Base-by-base conservation (phyloP, 2,329 filamentous ascomycete genomes). In the Cercospora sesami region DNA sequence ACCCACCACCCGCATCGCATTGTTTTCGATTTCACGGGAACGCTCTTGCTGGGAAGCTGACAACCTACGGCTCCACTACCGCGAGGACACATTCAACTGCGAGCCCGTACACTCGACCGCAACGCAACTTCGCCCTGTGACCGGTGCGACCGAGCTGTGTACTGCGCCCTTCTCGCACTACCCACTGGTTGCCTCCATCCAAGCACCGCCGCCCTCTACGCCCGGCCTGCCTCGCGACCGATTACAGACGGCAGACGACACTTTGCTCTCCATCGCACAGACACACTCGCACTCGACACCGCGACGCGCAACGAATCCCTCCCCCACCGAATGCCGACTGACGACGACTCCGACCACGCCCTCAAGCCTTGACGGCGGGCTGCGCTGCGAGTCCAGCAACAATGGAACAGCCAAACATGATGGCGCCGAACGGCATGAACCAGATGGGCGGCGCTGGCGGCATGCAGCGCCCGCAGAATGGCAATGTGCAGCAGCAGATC, bases 401-500 rank as follows among this genome's bases (percentile, higher is more conserved):
- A n/a, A 68, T 68, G 66, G 66, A 68, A 30, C 66, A 68, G 45
- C 63, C 63, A 21, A 72, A 70, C 64, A 70, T 69, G 66, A 70
- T 69, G 66, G 67, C 70, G 66, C 64, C 64, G 26, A 64, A 67
- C 55, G 68, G 68, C 36, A 67, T 72, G 30, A 64, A 66, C 53
- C 64, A 59, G n/a, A 65, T 70, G 66, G 64, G 68, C 30, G 33
- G 31, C 16, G 66, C 69, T 63, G 69, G 69, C 66, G 65, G 68
- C 60, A 76, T 75, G 74, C 76, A 77, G 68, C 72, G 74, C 7
- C 73, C 75, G 18, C 73, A 75, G 63, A 66, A 68, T 2, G 72
- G 72, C 61, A 75, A 74, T 63, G 42, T 69, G 16, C 63, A 68
- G 9, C 71, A 77, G 45, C 74, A 77, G 64, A 65, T 77, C 9